Evolutionary conservation across 805 yeast genomes (phyloP), one percentile per base, ranked within the genome.

Genomic region (Ogataea populi-albae): DNA sequence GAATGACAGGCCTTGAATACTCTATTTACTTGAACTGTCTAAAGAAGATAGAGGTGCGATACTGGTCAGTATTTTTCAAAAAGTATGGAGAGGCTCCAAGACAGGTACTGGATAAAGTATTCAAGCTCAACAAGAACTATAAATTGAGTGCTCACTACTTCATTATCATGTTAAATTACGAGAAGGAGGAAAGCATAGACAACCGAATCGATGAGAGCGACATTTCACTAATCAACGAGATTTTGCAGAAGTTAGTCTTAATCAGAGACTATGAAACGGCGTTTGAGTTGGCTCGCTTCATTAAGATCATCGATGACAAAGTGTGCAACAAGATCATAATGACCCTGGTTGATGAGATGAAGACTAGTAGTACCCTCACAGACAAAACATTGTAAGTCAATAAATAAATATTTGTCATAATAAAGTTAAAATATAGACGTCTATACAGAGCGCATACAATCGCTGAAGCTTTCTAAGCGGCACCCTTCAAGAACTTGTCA

Each of bases 401-500:
- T 34, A 36, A 32, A 33, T 34, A 33, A 22, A 31, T 34, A 39
- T 30, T 14, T 30, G 17, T 26, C 8, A 24, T 28, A 16, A 54
- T 52, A 10, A 56, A 62, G 33, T 55, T 55, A 50, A 59, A 54
- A 20, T 46, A 64, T 23, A 61, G 69, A 43, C 47, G 55, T 28
- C 66, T 65, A 38, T 41, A 67, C 17, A 56, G 20, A 17, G 8
- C 14, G 19, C n/a, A n/a, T n/a, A n/a, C n/a, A n/a, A n/a, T n/a
- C n/a, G n/a, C n/a, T n/a, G n/a, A n/a, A 9, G 15, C 4, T 15
- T 3, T 6, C 32, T 39, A 61, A 27, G 52, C 43, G 24, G 73
- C 69, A 32, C 86, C 86, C 57, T 78, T 79, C 52, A 81, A 69
- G 71, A 86, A 86, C 61, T 79, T 81, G 63, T 77, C 77, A 34